Evolutionary conservation across 768 basidiomycete genomes (phyloP).

Genomic region (Hirschioporus abietinus): DNA sequence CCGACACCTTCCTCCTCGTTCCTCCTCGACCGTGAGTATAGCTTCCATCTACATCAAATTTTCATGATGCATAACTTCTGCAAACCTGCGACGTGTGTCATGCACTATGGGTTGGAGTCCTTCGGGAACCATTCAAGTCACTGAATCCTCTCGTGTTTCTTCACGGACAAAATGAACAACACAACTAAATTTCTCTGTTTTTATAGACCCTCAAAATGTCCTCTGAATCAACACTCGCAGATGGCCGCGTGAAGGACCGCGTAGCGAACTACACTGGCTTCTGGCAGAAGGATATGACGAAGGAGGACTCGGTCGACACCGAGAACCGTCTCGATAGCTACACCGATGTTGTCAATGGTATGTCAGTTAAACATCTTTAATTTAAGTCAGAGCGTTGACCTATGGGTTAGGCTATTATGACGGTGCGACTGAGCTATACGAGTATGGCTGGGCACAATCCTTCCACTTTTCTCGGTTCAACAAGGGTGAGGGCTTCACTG

Average conservation of each 20-base stretch:
- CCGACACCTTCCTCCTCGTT: not conserved
- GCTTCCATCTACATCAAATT: not conserved
- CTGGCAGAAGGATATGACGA: slow-evolving; percentile 79
- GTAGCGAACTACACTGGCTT: slow-evolving; percentile 85
- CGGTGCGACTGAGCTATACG: slow-evolving; percentile 92
- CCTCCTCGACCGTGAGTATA: not conserved
- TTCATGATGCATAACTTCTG: slow-evolving; percentile 21
- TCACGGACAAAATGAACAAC: not conserved
- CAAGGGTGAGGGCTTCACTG: slow-evolving; percentile 76
- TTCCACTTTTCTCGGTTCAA: slow-evolving; percentile 99
- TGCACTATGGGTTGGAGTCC: slow-evolving; percentile 55
- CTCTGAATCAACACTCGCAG: slow-evolving; percentile 19
- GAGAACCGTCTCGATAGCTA: slow-evolving; percentile 76
- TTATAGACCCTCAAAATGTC: not conserved
- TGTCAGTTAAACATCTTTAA: slow-evolving; percentile 17
- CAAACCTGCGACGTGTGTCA: slow-evolving; percentile 48
- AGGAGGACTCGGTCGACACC: slow-evolving; percentile 62
- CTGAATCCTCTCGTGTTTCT: slow-evolving; percentile 36
- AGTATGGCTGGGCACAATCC: slow-evolving; percentile 86
- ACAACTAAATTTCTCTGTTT: not conserved
- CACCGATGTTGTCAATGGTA: slow-evolving; percentile 91
- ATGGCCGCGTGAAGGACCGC: slow-evolving; percentile 60
- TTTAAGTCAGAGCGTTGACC: not conserved
- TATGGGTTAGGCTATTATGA: slow-evolving; percentile 80
- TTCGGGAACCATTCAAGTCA: slow-evolving; percentile 82